Evolutionary conservation across 768 basidiomycete genomes (phyloP), one percentile per base, ranked within the genome.

Genomic region (Rhizopogon salebrosus): DNA sequence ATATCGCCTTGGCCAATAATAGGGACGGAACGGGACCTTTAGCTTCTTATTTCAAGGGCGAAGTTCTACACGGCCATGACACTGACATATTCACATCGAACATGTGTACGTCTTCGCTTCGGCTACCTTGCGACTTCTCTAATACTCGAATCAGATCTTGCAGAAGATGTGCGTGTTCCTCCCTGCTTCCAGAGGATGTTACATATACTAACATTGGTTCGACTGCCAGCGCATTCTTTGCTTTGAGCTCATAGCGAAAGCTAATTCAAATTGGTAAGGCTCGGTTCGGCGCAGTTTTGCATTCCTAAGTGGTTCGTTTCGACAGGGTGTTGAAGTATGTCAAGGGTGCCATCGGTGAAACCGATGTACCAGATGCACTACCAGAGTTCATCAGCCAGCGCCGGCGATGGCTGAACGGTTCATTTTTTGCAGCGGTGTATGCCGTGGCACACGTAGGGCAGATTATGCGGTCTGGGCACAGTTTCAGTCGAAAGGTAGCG

Each of bases 1-100:
- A 92, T 65, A 92, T 94, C 60, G 94, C 93, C 0, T 66, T 98
- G 53, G 88, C 90, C 66, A 97, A 98, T 60, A 81, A 94, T 62
- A 80, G 81, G 57, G 71, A 75, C 18, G 95, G 94, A 0, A 74
- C 80, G 22, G 95, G 95, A 0, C 95, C 95, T 5, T 72, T 98
- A 4, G 89, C 92, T 13, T 94, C 95, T 14, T 99, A 99, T 67
- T 99, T 99, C 77, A 90, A 98, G 65, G 97, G 97, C 8, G 97
- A 99, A 66, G 78, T 87, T 20, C 69, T 92, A 23, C 85, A 88
- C 58, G 91, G 89, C 9, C 80, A 83, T 26, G 88, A 91, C 63
- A 89, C 91, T 0, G 92, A 94, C 63, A 92, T 95, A 41, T 94
- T 94, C 68, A 95, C 92, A 4, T 93, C 93, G 7, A 97, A 97